Base-by-base conservation (phyloP, 768 basidiomycete genomes). In the Gelatoporia subvermispora region DNA sequence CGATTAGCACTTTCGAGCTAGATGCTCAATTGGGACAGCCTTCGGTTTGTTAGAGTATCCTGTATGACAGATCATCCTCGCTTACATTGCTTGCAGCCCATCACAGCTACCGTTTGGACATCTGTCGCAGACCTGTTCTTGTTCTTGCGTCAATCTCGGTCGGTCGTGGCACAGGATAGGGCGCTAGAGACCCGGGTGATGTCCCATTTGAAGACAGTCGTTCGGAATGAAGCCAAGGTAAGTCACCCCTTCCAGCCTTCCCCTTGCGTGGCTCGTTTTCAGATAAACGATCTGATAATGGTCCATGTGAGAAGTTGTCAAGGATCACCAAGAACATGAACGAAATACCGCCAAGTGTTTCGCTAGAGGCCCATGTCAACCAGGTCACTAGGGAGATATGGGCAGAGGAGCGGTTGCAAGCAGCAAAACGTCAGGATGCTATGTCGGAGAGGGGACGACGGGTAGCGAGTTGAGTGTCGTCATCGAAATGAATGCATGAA, bases 381-480 rank as follows among this genome's bases (percentile, higher is more conserved):
- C 83, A 86, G 54, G 71, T 73, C n/a, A 70, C 68, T 38, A 81
- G 79, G 44, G 85, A 88, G 49, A 67, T 87, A 3, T 65, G 79
- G 7, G 84, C 85, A 2, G 78, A 82, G 41, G 86, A 89, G 63
- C 87, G 85, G 62, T 64, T 89, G 43, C 73, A 80, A 41, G 68
- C 75, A 11, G 59, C 61, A 9, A 56, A 59, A 42, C 50, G 59
- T 9, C 54, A 62, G 36, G 63, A 62, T 11, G 48, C 50, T 13
- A 20, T 47, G 34, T 31, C 48, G 18, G 61, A 61, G 11, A 54
- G 48, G 41, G 41, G 50, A 1, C 53, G 58, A 11, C 48, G 59
- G 35, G 45, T 57, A 18, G 61, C 35, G 2, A 58, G 55, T 37
- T 62, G 50, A 42, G 23, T 21, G n/a, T n/a, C n/a, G n/a, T 8